Evolutionary conservation across 495 filamentous ascomycete genomes (phyloP).

Genomic region (Hypoxylon subgilvum): DNA sequence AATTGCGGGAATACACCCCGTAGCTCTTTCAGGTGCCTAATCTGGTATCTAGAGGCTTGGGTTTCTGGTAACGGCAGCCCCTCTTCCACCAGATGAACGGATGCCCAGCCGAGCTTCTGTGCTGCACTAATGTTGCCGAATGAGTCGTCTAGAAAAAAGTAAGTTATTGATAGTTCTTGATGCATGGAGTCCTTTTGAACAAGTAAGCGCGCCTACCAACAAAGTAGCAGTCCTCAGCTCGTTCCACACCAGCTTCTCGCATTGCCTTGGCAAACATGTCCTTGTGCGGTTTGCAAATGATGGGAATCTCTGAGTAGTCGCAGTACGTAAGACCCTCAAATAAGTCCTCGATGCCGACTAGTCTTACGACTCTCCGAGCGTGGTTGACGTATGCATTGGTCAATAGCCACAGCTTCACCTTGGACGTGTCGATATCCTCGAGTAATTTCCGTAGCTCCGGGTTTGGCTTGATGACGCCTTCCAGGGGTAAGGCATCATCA

Average conservation of each 20-base stretch:
- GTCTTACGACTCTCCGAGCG: constrained; percentile 76
- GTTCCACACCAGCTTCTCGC: constrained; percentile 65
- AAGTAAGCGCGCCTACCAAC: constrained; percentile 65
- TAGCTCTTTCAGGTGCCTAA: constrained; percentile 75
- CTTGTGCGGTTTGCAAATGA: constrained; percentile 83
- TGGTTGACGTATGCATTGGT: constrained; percentile 96
- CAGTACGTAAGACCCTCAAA: constrained; percentile 96
- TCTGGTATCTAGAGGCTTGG: constrained; percentile 69
- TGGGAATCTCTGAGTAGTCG: constrained; percentile 70
- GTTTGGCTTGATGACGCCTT: constrained; percentile 78
- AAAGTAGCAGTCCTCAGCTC: constrained; percentile 74
- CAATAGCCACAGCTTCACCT: constrained; percentile 89
- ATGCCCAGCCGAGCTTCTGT: constrained; percentile 76
- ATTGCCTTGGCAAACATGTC: constrained; percentile 87
- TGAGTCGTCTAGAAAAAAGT: constrained; percentile 72
- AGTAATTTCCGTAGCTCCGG: constrained; percentile 76
- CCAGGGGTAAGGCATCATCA: constrained; percentile 92
- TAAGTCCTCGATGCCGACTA: constrained; percentile 82
- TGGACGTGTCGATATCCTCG: constrained; percentile 74
- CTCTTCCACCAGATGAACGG: constrained; percentile 81
- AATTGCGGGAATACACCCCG: constrained; percentile 74
- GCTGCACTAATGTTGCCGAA: constrained; percentile 74
- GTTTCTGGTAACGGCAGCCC: constrained; percentile 61
- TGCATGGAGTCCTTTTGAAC: not conserved
- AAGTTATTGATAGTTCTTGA: constrained; percentile 5